A percentile compares a stretch with the other conserved stretches of the same genome.
Evolutionary conservation across 768 basidiomycete species (phyloP).

Genomic region (Rhizopogon roseolus): DNA sequence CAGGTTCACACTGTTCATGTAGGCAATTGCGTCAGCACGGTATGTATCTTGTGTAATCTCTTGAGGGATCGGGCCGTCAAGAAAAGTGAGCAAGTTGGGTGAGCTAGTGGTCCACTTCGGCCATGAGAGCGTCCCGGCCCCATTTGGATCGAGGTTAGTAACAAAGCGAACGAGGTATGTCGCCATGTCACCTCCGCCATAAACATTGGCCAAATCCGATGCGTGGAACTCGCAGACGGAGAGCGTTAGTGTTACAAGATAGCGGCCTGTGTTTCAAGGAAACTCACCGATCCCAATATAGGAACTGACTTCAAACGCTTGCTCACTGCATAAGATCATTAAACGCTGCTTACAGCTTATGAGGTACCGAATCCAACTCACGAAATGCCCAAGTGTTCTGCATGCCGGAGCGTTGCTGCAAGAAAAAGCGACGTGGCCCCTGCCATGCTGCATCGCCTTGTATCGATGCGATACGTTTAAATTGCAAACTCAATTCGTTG

Average conservation of each 20-base stretch:
- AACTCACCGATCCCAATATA: too few relatives aligned
- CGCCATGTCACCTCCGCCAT: conserved; percentile 1
- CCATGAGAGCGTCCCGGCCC: conserved; percentile 12
- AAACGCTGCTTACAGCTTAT: too few relatives aligned
- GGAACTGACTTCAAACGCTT: too few relatives aligned
- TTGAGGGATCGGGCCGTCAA: conserved; percentile 11
- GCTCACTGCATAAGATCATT: too few relatives aligned
- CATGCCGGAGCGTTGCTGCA: conserved; percentile 30
- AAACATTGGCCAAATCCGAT: conserved; percentile 22
- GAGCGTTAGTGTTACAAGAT: too few relatives aligned
- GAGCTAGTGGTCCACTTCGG: conserved; percentile 12
- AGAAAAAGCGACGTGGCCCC: conserved; percentile 40
- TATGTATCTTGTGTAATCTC: conserved; percentile 16
- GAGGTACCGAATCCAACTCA: too few relatives aligned
- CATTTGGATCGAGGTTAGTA: conserved; percentile 18
- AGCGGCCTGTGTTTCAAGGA: too few relatives aligned
- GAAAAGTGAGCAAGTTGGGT: conserved; percentile 15
- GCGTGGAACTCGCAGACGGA: conserved; percentile 29
- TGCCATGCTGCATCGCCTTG: conserved; percentile 48
- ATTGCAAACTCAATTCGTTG: too few relatives aligned
- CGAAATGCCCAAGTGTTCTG: conserved; percentile 31
- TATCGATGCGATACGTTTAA: conserved; percentile 20
- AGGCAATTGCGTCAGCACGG: conserved; percentile 11
- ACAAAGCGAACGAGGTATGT: conserved; percentile 21
- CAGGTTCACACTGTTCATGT: conserved; percentile 4